Conservation (phyloP, 805 yeast genomes). For the Blastobotrys mokoenaii region DNA sequence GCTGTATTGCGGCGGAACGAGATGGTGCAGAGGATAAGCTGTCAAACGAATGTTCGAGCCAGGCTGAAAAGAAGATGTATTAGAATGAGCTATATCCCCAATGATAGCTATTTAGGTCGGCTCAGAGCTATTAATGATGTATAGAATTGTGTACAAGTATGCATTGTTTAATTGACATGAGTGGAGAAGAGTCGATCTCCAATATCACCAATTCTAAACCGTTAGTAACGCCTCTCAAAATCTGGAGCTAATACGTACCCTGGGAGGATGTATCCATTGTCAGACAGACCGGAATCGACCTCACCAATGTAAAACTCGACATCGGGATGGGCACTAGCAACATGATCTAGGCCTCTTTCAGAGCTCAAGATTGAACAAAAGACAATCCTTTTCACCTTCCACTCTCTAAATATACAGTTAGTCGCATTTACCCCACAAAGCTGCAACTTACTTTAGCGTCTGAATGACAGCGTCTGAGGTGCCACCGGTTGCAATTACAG, state of each 20-base stretch:
- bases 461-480: constrained; percentile 27
- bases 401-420: constrained; percentile 13
- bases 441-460: constrained; percentile 13
- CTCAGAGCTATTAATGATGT: too few relatives aligned
- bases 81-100: too few relatives aligned
- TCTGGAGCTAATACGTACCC: constrained; percentile 11
- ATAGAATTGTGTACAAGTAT: too few relatives aligned
- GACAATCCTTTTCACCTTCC: constrained; percentile 26
- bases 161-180: too few relatives aligned
- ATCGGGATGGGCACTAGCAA: constrained; percentile 16
- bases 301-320: constrained; percentile 24
- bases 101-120: too few relatives aligned
- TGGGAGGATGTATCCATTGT: constrained; percentile 25
- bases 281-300: constrained; percentile 20
- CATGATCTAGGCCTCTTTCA: constrained; percentile 17
- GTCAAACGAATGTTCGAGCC: too few relatives aligned
- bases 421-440: too few relatives aligned
- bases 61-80: too few relatives aligned
- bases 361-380: constrained; percentile 22
- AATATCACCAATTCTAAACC: constrained; percentile 23
- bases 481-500: constrained; percentile 31
- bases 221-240: too few relatives aligned
- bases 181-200: constrained; percentile 25
- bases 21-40: too few relatives aligned
- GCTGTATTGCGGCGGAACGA: too few relatives aligned